These are phyloP conservation scores for Solanum chilense DNA, from an alignment of 257 asterid species.

Conservation along the genomic window DNA sequence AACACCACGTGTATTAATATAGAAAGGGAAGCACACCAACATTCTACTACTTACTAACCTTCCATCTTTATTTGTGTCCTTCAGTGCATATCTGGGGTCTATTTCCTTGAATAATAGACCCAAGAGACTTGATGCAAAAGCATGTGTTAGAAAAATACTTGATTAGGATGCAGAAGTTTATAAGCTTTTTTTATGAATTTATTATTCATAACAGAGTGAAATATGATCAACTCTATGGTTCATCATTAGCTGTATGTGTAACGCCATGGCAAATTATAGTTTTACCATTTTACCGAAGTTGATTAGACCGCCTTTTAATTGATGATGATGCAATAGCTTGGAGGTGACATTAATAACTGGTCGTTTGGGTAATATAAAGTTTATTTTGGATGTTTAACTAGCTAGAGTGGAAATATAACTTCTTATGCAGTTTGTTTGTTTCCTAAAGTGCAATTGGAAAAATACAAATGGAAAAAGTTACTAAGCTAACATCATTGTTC, in stretches of 20 bases:
- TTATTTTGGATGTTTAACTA: background rate
- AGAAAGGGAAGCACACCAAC: background rate
- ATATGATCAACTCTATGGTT: background rate
- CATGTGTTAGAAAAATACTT: background rate
- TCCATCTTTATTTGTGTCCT: background rate
- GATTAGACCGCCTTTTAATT: background rate
- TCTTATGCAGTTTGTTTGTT: background rate
- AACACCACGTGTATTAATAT: background rate
- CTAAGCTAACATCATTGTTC: background rate
- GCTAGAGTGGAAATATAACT: background rate
- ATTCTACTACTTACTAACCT: background rate
- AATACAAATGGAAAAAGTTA: background rate
- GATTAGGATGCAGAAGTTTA: background rate
- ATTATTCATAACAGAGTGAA: background rate
- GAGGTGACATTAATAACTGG: background rate
- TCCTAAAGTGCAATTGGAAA: background rate
- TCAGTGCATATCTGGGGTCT: background rate
- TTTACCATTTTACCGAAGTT: background rate
- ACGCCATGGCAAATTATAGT: background rate
- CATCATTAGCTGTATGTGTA: background rate
- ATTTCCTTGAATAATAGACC: background rate
- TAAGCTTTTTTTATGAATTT: background rate
- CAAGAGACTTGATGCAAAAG: background rate
- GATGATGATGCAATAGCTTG: background rate
- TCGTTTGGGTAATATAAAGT: background rate